Percentiles rank a stretch among this genome's conserved stretches.
These are phyloP conservation scores for Paratinospora sagittata DNA, from an alignment of 164 flowering plant species.

Conservation along the genomic window DNA sequence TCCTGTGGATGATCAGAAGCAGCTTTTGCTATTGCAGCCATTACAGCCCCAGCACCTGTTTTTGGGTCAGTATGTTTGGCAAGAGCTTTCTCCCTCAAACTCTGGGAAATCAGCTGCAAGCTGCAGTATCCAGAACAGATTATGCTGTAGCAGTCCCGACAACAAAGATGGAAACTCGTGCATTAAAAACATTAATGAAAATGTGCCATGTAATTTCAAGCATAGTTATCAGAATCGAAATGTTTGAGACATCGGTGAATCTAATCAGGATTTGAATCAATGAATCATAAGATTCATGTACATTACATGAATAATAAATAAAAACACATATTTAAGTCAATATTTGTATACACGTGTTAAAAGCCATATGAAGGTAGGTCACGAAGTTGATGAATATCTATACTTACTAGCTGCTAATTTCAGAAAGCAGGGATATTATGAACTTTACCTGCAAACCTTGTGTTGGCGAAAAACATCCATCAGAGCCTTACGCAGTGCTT, in stretches of 20 bases:
- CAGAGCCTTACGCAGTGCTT: conserved; percentile 57
- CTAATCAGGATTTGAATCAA: no score
- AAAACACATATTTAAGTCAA: no score
- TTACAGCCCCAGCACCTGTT: conserved; percentile 32
- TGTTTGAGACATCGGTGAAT: no score
- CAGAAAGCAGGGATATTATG: neutral
- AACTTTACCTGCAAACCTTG: conserved; percentile 76
- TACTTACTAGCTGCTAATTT: neutral
- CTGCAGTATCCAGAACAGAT: conserved; percentile 28
- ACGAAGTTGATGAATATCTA: no score
- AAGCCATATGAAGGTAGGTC: no score
- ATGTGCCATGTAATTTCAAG: neutral
- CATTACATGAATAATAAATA: no score
- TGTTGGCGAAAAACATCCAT: conserved; percentile 42
- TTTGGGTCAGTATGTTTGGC: conserved; percentile 36
- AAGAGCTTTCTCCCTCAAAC: conserved; percentile 56
- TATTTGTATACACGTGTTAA: no score
- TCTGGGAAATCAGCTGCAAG: conserved; percentile 47
- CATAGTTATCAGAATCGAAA: no score
- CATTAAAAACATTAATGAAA: neutral
- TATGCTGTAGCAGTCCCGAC: neutral
- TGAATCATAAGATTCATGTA: no score
- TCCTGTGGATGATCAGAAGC: conserved; percentile 49
- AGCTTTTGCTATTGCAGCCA: conserved; percentile 38
- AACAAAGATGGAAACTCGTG: neutral